A percentile compares a stretch with the other conserved stretches of the same genome.
Conservation (phyloP, 1,284 basidiomycete species). For the Mycena sp. region DNA sequence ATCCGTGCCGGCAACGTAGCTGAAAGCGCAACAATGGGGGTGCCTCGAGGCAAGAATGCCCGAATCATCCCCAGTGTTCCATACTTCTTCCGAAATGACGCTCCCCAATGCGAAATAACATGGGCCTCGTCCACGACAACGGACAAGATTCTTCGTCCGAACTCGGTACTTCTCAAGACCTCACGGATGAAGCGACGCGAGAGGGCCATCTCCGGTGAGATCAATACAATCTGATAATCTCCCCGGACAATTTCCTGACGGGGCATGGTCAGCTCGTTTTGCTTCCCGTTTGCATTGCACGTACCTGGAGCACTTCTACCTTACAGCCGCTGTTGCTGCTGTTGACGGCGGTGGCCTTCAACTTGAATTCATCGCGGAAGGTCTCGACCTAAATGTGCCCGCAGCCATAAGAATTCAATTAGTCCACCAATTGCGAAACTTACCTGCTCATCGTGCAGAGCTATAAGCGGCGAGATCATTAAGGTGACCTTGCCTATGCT, state of each 20-base stretch:
- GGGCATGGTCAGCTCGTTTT: slow-evolving; percentile 35
- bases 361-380: too few relatives aligned
- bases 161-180: slow-evolving; percentile 42
- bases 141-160: slow-evolving; percentile 38
- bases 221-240: slow-evolving; percentile 46
- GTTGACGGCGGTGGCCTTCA: too few relatives aligned
- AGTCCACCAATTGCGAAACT: too few relatives aligned
- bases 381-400: too few relatives aligned
- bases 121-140: slow-evolving; percentile 52
- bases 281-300: too few relatives aligned
- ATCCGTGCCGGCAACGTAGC: slow-evolving; percentile 48
- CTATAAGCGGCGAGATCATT: too few relatives aligned
- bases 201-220: slow-evolving; percentile 51
- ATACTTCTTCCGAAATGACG: slow-evolving; percentile 51
- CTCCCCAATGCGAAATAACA: slow-evolving; percentile 51
- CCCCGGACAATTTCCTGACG: slow-evolving; percentile 43
- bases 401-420: too few relatives aligned
- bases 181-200: too few relatives aligned
- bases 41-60: slow-evolving; percentile 43
- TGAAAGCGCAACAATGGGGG: slow-evolving; percentile 48
- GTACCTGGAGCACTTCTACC: too few relatives aligned
- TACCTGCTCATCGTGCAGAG: too few relatives aligned
- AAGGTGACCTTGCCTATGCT: too few relatives aligned
- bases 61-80: slow-evolving; percentile 44
- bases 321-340: too few relatives aligned